Conservation (phyloP, 306 rosid genomes). For the Luffa aegyptiaca region DNA sequence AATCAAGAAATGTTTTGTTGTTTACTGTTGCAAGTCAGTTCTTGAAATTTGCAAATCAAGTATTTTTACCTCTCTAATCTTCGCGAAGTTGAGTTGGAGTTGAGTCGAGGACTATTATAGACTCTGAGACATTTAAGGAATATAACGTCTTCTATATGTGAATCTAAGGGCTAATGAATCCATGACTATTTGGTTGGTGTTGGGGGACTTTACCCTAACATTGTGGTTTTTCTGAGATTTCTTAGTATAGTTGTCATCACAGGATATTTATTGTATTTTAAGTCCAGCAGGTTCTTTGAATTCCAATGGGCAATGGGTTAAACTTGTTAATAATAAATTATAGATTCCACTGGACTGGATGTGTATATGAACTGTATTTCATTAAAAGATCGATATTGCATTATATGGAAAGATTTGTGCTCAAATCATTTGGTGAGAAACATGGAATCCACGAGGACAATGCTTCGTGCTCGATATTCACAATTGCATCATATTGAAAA, state of each 20-base stretch:
- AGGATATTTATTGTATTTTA: conserved; percentile 1
- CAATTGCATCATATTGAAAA: background rate
- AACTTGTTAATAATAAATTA: background rate
- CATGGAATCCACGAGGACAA: background rate
- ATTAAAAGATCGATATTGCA: background rate
- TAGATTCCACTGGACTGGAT: background rate
- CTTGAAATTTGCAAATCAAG: background rate
- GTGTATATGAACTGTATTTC: background rate
- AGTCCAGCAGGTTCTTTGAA: background rate
- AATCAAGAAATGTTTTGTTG: background rate
- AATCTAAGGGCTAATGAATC: background rate
- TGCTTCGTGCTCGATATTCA: background rate
- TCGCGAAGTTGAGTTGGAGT: background rate
- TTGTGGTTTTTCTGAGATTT: background rate
- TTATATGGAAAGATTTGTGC: background rate
- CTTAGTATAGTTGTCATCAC: background rate
- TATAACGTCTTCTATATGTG: background rate
- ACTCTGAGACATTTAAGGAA: background rate
- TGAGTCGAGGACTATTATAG: background rate
- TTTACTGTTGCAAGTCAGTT: background rate
- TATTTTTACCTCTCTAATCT: background rate
- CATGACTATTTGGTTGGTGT: background rate
- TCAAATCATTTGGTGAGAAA: background rate
- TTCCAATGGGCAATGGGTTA: background rate
- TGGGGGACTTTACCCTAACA: background rate